phyloP scores from a whole-genome alignment of 805 yeast genomes.

The Candida xyloterini region DNA sequence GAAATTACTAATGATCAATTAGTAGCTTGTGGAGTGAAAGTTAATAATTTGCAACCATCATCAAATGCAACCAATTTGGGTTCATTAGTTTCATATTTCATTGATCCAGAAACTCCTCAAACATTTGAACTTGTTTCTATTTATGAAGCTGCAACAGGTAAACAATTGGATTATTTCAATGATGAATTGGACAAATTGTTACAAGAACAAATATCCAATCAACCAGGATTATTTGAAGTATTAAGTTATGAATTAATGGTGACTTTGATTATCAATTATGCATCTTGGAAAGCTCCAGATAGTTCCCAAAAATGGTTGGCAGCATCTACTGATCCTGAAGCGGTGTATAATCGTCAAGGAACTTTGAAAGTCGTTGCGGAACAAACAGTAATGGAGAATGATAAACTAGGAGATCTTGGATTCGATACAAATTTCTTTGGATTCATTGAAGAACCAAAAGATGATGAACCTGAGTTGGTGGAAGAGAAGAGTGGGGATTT shows the following conservation, averaged over 20 bases:
- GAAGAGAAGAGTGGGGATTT: slow-evolving; percentile 1
- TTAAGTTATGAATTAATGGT: slow-evolving; percentile 25
- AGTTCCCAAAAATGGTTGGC: slow-evolving; percentile 26
- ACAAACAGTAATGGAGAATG: slow-evolving; percentile 4
- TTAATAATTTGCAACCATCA: slow-evolving; percentile 3
- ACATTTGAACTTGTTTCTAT: slow-evolving; percentile 24
- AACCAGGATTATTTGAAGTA: slow-evolving; percentile 16
- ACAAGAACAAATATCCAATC: slow-evolving; percentile 9
- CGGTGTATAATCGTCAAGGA: slow-evolving; percentile 24
- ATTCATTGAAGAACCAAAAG: slow-evolving; percentile 29
- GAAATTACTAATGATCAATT: slow-evolving; percentile 19
- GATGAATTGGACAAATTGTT: slow-evolving; percentile 17
- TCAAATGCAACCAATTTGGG: slow-evolving; percentile 1
- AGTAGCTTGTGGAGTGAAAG: slow-evolving; percentile 3
- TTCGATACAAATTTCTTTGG: slow-evolving; percentile 32
- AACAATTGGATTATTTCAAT: slow-evolving; percentile 26
- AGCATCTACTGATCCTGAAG: slow-evolving; percentile 12
- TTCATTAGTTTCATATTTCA: slow-evolving; percentile 11
- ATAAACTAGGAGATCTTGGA: slow-evolving; percentile 18
- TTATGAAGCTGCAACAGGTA: slow-evolving; percentile 15
- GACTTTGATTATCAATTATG: slow-evolving; percentile 24
- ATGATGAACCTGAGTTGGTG: slow-evolving; percentile 8
- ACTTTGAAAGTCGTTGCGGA: slow-evolving; percentile 6
- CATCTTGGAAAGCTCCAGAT: slow-evolving; percentile 19
- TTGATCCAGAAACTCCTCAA: slow-evolving; percentile 9